phyloP scores from a whole-genome alignment of 2,329 filamentous ascomycete species.

The Arthrobotrys pseudoclavata region DNA sequence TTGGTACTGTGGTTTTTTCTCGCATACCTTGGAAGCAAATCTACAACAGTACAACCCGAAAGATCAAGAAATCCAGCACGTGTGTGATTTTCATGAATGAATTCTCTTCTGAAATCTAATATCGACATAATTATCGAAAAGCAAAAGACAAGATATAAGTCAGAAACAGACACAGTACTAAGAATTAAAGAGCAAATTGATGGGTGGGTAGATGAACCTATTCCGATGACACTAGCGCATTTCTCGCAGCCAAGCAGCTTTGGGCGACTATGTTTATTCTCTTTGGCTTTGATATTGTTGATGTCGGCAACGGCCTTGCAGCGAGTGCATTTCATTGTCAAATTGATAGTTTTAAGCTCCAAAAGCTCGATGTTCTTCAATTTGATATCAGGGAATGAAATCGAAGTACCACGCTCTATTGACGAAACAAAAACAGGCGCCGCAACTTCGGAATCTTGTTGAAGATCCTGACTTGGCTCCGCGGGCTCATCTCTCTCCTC shows the following conservation, averaged over 20 bases:
- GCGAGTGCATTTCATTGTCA: constrained; percentile 82
- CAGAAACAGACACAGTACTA: constrained; percentile 14
- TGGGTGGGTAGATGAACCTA: constrained; percentile 65
- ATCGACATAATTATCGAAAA: constrained; percentile 42
- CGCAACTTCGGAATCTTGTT: constrained; percentile 62
- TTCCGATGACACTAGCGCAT: constrained; percentile 69
- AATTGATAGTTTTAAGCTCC: constrained; percentile 75
- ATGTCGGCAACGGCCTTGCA: constrained; percentile 82
- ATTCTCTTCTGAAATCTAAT: constrained; percentile 74
- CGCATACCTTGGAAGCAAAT: constrained; percentile 78
- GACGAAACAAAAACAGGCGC: constrained; percentile 64
- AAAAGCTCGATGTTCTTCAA: constrained; percentile 82
- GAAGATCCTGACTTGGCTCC: constrained; percentile 29
- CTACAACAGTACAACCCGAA: constrained; percentile 79
- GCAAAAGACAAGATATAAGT: constrained; percentile 29
- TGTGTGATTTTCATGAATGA: constrained; percentile 79
- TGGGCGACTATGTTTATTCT: constrained; percentile 66
- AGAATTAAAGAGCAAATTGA: background rate
- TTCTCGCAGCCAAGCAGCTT: constrained; percentile 71
- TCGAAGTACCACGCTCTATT: constrained; percentile 78
- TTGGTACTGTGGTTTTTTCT: constrained; percentile 1
- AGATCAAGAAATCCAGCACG: constrained; percentile 83
- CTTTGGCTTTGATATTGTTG: constrained; percentile 72
- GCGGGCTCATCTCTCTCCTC: constrained; percentile 9
- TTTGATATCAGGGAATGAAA: constrained; percentile 83